These are phyloP conservation scores for Ceratocystis variospora DNA, from an alignment of 2,329 filamentous ascomycete species.

Conservation along the genomic window DNA sequence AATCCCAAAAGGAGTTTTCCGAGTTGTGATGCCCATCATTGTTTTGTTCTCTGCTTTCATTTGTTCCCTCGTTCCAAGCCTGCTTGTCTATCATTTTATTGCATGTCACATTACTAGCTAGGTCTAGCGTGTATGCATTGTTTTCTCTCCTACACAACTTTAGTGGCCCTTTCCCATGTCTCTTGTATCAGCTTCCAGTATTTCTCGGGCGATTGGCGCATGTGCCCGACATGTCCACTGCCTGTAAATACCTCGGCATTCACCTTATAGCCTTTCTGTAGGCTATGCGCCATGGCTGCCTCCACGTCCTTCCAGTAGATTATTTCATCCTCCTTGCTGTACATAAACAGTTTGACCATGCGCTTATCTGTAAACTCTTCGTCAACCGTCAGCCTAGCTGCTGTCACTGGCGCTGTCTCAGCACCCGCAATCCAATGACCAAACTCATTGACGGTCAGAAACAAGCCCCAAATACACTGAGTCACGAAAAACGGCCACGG, in stretches of 20 bases:
- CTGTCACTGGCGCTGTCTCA: slow-evolving; percentile 30
- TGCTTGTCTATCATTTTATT: not conserved
- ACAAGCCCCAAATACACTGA: slow-evolving; percentile 33
- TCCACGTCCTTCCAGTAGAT: slow-evolving; percentile 44
- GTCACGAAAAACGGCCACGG: slow-evolving; percentile 38
- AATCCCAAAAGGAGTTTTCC: not conserved
- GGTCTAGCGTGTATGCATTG: not conserved
- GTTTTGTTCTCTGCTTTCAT: slow-evolving; percentile 6
- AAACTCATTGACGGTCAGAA: slow-evolving; percentile 28
- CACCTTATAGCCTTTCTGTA: slow-evolving; percentile 35
- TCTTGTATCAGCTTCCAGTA: slow-evolving; percentile 38
- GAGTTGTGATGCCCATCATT: slow-evolving; percentile 9
- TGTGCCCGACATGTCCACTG: slow-evolving; percentile 47
- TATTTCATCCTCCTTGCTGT: slow-evolving; percentile 44
- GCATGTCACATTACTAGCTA: not conserved
- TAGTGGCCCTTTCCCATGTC: slow-evolving; percentile 11
- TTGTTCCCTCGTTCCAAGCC: not conserved
- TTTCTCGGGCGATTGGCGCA: slow-evolving; percentile 39
- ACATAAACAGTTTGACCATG: slow-evolving; percentile 41
- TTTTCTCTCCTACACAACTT: not conserved
- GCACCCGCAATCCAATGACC: slow-evolving; percentile 28
- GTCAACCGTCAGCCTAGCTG: slow-evolving; percentile 24
- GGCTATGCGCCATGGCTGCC: slow-evolving; percentile 36
- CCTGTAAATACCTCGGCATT: slow-evolving; percentile 41
- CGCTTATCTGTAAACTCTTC: slow-evolving; percentile 26